Percentiles rank a stretch among this genome's conserved stretches.
Conservation (phyloP, 1,284 basidiomycete genomes). For the Xerocomus minutiporus region DNA sequence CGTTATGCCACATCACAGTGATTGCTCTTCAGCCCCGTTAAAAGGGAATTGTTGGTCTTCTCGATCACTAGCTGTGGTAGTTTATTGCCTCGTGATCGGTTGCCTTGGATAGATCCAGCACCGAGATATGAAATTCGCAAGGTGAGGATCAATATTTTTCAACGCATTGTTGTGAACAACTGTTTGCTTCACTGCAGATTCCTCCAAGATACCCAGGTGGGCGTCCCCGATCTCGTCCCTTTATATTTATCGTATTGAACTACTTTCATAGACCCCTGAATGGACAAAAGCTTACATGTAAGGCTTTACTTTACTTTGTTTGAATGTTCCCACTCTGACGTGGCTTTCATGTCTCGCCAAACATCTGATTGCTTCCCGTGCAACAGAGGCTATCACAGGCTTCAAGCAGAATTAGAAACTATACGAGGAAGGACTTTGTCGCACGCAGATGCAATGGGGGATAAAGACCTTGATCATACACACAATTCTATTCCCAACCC, state of each 20-base stretch:
- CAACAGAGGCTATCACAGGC: constrained; percentile 61
- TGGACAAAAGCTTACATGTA: constrained; percentile 79
- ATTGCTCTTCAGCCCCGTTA: background rate
- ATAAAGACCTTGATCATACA: background rate
- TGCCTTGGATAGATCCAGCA: background rate
- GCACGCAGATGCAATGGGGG: background rate
- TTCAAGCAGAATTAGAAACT: constrained; percentile 59
- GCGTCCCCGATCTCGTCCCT: constrained; percentile 5
- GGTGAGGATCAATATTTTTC: background rate
- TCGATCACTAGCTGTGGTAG: background rate
- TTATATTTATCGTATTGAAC: background rate
- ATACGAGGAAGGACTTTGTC: constrained; percentile 41
- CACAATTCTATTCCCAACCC: too few relatives aligned
- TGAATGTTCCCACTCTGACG: background rate
- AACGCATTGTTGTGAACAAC: background rate
- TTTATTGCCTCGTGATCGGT: background rate
- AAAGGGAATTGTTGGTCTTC: background rate
- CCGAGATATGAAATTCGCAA: background rate
- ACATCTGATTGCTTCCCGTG: background rate
- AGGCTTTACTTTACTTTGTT: constrained; percentile 17
- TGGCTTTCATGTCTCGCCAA: background rate
- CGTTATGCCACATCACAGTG: background rate
- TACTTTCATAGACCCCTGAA: constrained; percentile 55
- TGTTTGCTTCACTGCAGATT: constrained; percentile 40
- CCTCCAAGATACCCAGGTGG: constrained; percentile 63